phyloP scores from a whole-genome alignment of 2,329 filamentous ascomycete genomes.

The Drechslerella coelobrocha region DNA sequence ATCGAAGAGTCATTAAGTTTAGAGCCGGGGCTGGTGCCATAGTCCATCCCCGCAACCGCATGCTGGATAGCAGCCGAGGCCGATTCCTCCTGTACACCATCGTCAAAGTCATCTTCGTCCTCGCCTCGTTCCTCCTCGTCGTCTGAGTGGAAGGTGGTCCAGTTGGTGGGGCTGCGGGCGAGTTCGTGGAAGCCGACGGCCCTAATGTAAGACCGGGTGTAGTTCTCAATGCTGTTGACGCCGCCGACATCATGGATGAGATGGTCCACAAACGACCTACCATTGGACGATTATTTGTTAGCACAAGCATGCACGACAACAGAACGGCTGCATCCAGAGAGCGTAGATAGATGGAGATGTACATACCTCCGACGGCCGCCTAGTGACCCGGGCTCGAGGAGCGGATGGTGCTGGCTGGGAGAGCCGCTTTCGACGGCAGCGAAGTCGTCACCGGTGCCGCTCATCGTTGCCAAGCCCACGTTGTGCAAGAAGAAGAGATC shows the following conservation, averaged over 20 bases:
- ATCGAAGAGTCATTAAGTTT: slow-evolving; percentile 63
- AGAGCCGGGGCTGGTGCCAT: slow-evolving; percentile 38
- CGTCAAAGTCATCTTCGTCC: slow-evolving; percentile 27
- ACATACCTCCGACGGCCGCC: slow-evolving; percentile 37
- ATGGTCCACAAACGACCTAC: slow-evolving; percentile 50
- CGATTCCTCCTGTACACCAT: slow-evolving; percentile 30
- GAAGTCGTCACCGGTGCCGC: slow-evolving; percentile 17
- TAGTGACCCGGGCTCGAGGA: slow-evolving; percentile 34
- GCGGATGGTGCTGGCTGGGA: slow-evolving; percentile 16
- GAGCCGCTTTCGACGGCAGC: slow-evolving; percentile 26
- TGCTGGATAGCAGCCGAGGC: slow-evolving; percentile 27
- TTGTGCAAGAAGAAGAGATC: neutral
- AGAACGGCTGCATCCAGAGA: too few species aligned
- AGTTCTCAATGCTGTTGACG: slow-evolving; percentile 92
- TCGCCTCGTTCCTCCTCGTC: slow-evolving; percentile 44
- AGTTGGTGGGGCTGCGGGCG: slow-evolving; percentile 64
- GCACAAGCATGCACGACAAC: too few species aligned
- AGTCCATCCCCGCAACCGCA: slow-evolving; percentile 16
- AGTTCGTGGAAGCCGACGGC: slow-evolving; percentile 88
- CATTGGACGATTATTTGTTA: slow-evolving; percentile 53
- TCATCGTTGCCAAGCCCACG: slow-evolving; percentile 18
- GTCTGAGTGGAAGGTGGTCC: slow-evolving; percentile 40
- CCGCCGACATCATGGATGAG: slow-evolving; percentile 73
- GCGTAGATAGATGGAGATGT: slow-evolving; percentile 1
- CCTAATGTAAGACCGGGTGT: slow-evolving; percentile 89